Percentiles rank a stretch among this genome's conserved stretches.
phyloP scores from a whole-genome alignment of 2,329 filamentous ascomycete genomes.

The Fonsecaea monophora region DNA sequence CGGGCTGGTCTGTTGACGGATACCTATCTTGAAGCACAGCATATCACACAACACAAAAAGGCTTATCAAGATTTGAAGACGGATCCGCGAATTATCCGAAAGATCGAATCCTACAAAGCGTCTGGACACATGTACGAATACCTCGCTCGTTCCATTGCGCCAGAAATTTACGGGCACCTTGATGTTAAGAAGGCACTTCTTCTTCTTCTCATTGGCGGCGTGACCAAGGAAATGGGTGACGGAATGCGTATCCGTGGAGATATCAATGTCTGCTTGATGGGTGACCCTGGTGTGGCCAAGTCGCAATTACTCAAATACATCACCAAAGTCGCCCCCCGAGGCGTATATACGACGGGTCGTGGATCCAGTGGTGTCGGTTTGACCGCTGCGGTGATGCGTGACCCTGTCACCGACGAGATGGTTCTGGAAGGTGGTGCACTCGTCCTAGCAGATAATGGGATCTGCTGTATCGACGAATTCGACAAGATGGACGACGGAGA shows the following conservation, averaged over 20 bases:
- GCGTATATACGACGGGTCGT: constrained; percentile 82
- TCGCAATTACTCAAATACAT: constrained; percentile 98
- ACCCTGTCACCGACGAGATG: constrained; percentile 79
- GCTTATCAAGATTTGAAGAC: constrained; percentile 92
- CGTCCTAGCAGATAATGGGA: constrained; percentile 79
- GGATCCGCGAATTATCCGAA: constrained; percentile 77
- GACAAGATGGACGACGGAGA: constrained; percentile 85
- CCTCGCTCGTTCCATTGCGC: constrained; percentile 92
- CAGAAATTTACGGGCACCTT: constrained; percentile 93
- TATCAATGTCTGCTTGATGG: constrained; percentile 98
- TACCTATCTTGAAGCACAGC: constrained; percentile 93
- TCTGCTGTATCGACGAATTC: constrained; percentile 85
- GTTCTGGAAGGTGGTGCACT: constrained; percentile 80
- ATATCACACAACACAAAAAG: constrained; percentile 96
- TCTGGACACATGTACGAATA: constrained; percentile 95
- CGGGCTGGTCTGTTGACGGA: constrained; percentile 94
- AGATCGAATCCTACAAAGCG: constrained; percentile 83
- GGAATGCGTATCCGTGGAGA: constrained; percentile 99
- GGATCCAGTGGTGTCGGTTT: constrained; percentile 82
- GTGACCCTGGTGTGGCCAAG: constrained; percentile 98
- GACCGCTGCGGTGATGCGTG: constrained; percentile 79
- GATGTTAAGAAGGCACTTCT: constrained; percentile 98
- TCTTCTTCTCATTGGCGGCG: constrained; percentile 93
- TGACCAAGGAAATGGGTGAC: constrained; percentile 94
- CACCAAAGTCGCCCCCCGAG: constrained; percentile 93